Conservation (phyloP, 2,329 filamentous ascomycete species). For the Huntiella omanensis region DNA sequence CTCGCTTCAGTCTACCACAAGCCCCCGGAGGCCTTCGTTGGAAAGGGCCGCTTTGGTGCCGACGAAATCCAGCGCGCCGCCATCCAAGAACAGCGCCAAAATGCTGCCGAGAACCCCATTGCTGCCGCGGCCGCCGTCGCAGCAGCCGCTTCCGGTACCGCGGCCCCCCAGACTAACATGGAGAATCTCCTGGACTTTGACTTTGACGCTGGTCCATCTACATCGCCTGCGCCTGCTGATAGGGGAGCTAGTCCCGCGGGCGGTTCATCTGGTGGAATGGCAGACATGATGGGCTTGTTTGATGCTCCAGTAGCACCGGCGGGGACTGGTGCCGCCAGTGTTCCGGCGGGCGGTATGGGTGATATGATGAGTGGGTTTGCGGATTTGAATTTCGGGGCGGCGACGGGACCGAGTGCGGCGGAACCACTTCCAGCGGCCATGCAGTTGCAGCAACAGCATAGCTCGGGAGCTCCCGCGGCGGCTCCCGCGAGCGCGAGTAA, state of each 20-base stretch:
- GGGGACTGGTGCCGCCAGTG: constrained; percentile 16
- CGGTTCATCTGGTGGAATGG: constrained; percentile 30
- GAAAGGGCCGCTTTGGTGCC: constrained; percentile 81
- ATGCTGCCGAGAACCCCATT: constrained; percentile 83
- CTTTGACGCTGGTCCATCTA: constrained; percentile 82
- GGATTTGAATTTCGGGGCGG: constrained; percentile 52
- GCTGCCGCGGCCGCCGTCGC: constrained; percentile 56
- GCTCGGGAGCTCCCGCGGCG: constrained; percentile 14
- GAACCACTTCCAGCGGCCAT: constrained; percentile 46
- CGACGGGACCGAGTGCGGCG: constrained; percentile 19
- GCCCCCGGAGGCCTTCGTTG: constrained; percentile 92
- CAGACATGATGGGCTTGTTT: constrained; percentile 51
- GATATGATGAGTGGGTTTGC: constrained; percentile 85
- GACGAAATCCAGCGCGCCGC: constrained; percentile 88
- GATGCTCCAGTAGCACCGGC: constrained; percentile 39
- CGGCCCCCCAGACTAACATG: constrained; percentile 51
- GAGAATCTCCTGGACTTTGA: constrained; percentile 95
- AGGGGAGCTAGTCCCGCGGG: constrained; percentile 44
- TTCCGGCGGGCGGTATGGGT: constrained; percentile 42
- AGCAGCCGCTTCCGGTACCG: constrained; percentile 37
- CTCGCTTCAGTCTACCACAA: constrained; percentile 97
- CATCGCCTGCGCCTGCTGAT: constrained; percentile 56
- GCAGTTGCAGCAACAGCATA: constrained; percentile 28
- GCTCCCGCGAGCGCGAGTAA: constrained; percentile 18
- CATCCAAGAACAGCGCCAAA: constrained; percentile 88